Conservation (phyloP, 768 basidiomycete species). For the Suillus subluteus region DNA sequence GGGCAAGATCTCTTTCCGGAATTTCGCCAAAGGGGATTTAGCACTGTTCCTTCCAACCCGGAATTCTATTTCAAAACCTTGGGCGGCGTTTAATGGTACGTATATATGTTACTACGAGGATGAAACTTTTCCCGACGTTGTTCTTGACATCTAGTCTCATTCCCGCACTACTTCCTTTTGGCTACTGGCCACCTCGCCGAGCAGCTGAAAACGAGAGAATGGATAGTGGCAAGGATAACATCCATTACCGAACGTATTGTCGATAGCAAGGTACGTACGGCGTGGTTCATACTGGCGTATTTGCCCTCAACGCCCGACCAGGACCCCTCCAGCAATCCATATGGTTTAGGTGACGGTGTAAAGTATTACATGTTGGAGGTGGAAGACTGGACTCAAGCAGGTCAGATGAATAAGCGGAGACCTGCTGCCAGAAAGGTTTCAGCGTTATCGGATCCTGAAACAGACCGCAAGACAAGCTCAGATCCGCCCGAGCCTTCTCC, state of each 20-base stretch:
- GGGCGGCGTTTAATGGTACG: conserved; percentile 97
- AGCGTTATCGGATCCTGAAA: conserved; percentile 42
- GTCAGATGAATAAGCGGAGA: conserved; percentile 60
- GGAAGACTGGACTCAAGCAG: conserved; percentile 89
- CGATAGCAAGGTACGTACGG: conserved; percentile 64
- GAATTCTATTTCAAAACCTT: conserved; percentile 90
- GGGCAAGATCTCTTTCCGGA: conserved; percentile 95
- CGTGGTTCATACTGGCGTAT: not conserved
- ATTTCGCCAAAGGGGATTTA: conserved; percentile 93
- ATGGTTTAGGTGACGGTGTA: conserved; percentile 82
- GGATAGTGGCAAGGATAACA: conserved; percentile 93
- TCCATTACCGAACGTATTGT: conserved; percentile 86
- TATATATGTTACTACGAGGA: conserved; percentile 24
- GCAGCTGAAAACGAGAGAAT: conserved; percentile 88
- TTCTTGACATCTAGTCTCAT: conserved; percentile 67
- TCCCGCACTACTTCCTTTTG: conserved; percentile 96
- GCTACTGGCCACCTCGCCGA: conserved; percentile 86
- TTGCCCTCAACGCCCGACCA: conserved; percentile 31
- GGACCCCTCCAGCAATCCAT: conserved; percentile 89
- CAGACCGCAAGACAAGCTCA: conserved; percentile 34
- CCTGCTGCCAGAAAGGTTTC: conserved; percentile 54
- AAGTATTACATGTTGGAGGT: conserved; percentile 95
- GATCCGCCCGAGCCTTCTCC: conserved; percentile 36
- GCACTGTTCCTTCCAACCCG: conserved; percentile 95
- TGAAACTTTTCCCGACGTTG: conserved; percentile 29